Percentiles rank a stretch among this genome's conserved stretches.
Conservation (phyloP, 148 eudicot species). For the Cornus kousa region DNA sequence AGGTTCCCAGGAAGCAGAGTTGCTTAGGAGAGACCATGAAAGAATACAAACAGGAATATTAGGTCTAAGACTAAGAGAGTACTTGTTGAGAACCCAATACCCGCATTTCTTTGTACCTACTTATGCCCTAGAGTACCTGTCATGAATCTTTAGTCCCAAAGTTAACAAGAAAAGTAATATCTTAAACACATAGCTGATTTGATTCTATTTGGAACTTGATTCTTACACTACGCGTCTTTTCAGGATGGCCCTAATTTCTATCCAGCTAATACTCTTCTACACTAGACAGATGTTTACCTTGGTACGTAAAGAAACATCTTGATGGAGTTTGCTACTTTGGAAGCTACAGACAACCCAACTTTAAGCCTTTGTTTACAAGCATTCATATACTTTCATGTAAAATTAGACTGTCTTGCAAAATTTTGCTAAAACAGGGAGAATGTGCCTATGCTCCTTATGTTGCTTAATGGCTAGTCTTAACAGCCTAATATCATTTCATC, state of each 20-base stretch:
- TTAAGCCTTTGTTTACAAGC: too few relatives aligned
- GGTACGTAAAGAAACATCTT: too few relatives aligned
- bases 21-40: constrained; percentile 12
- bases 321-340: too few relatives aligned
- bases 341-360: too few relatives aligned
- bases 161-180: too few relatives aligned
- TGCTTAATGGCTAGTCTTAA: too few relatives aligned
- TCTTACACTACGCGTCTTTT: neutral
- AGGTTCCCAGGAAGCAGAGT: neutral
- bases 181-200: neutral
- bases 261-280: neutral
- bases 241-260: neutral
- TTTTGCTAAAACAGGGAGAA: too few relatives aligned
- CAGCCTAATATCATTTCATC: too few relatives aligned
- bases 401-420: too few relatives aligned
- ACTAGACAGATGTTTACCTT: neutral
- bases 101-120: neutral
- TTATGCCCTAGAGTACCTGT: neutral
- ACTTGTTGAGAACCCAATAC: neutral
- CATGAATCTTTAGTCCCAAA: neutral
- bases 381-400: too few relatives aligned
- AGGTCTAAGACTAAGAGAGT: constrained; percentile 8
- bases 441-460: too few relatives aligned
- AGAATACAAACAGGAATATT: constrained; percentile 4
- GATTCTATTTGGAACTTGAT: neutral